These are phyloP conservation scores for Vairimorpha ceranae DNA, from an alignment of 371 early-diverging fungal species.

Conservation along the genomic window DNA sequence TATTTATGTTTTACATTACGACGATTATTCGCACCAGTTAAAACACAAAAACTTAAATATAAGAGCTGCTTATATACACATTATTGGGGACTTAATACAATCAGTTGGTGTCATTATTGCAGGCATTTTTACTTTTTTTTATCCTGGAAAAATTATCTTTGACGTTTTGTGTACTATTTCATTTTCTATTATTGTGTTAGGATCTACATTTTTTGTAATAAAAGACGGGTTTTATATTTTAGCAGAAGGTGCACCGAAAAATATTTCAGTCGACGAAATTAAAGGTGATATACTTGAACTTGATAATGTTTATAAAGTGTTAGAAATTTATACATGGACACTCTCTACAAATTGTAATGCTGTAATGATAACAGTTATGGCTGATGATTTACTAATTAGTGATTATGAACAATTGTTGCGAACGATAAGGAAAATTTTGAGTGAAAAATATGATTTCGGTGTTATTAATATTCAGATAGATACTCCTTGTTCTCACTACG, in stretches of 20 bases:
- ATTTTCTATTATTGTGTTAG: constrained; percentile 71
- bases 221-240: constrained; percentile 71
- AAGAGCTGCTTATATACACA: constrained; percentile 77
- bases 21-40: constrained; percentile 30
- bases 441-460: constrained; percentile 27
- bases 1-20: constrained; percentile 35
- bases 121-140: constrained; percentile 71
- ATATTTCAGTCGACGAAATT: constrained; percentile 32
- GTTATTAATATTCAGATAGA: constrained; percentile 52
- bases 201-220: constrained; percentile 70
- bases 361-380: constrained; percentile 26
- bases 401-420: constrained; percentile 51
- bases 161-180: constrained; percentile 77
- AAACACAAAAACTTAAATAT: constrained; percentile 66
- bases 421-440: constrained; percentile 26
- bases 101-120: constrained; percentile 78
- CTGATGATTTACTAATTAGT: constrained; percentile 34
- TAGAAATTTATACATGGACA: constrained; percentile 50
- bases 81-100: constrained; percentile 73
- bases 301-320: constrained; percentile 33
- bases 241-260: constrained; percentile 65
- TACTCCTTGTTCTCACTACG: constrained; percentile 36
- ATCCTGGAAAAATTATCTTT: constrained; percentile 67
- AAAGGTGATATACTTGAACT: constrained; percentile 21
- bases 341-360: constrained; percentile 45